Percentiles rank a stretch among this genome's conserved stretches.
phyloP scores from a whole-genome alignment of 495 filamentous ascomycete species.

The Penicillium canescens region DNA sequence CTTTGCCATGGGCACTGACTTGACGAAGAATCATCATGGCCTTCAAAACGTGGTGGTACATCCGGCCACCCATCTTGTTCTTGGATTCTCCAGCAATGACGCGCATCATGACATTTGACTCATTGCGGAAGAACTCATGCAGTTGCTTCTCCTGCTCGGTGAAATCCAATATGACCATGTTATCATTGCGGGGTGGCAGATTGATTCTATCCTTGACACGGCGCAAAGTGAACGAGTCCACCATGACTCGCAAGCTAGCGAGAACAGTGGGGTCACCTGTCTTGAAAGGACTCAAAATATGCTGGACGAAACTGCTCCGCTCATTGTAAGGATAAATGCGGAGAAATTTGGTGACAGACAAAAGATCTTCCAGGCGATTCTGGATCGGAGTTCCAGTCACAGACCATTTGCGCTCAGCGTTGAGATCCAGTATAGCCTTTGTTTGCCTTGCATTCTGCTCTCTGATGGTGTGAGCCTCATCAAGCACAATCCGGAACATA shows the following conservation, averaged over 20 bases:
- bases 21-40: conserved; percentile 87
- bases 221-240: conserved; percentile 90
- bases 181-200: conserved; percentile 71
- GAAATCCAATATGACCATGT: conserved; percentile 63
- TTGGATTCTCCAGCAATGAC: conserved; percentile 52
- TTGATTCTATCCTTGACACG: conserved; percentile 89
- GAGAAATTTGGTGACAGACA: conserved; percentile 87
- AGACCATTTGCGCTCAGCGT: conserved; percentile 85
- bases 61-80: conserved; percentile 72
- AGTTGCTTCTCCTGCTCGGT: conserved; percentile 52
- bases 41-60: conserved; percentile 86
- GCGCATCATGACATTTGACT: conserved; percentile 62
- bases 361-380: conserved; percentile 88
- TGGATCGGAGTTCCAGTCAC: conserved; percentile 92
- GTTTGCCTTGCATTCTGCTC: conserved; percentile 78
- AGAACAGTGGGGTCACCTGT: conserved; percentile 77
- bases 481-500: conserved; percentile 94
- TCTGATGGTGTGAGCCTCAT: conserved; percentile 93
- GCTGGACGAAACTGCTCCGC: conserved; percentile 65
- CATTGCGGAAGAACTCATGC: conserved; percentile 62
- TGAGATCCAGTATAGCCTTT: conserved; percentile 78
- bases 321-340: conserved; percentile 86
- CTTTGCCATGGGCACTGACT: conserved; percentile 88
- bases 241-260: conserved; percentile 82
- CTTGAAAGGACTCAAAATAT: conserved; percentile 79